Base-by-base conservation (phyloP, 441 rosid species). In the Populus hybrid region DNA sequence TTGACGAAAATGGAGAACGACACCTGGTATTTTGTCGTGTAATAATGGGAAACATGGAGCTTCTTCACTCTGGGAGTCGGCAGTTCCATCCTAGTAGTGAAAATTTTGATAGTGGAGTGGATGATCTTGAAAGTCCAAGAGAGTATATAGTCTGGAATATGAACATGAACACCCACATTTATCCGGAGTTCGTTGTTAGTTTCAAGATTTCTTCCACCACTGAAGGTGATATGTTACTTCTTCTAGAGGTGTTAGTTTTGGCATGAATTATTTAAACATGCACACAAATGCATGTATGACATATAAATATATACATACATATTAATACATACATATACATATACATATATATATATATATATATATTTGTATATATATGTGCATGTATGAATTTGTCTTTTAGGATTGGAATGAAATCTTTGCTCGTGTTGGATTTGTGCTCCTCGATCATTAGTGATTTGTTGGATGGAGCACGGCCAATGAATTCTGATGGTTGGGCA, bases 11-110 rank as follows among this genome's bases (percentile, higher is more conserved):
- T 73, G 97, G 92, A 45, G 85, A 87, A 42, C 88, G 78, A 14
- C 85, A 90, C 83, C 82, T 97, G 87, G 82, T 92, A 69, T 84
- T 91, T 28, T 94, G 99, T 80, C 95, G 95, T 81, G 97, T 94
- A 78, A 93, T 97, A 82, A 83, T 93, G 98, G 99, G 99, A 76
- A 91, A 88, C n/a, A 90, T 91, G 93, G 99, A 94, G 87, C 87
- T 68, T 80, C 86, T 93, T 68, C 74, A 77, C 63, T 86, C 87
- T 77, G 97, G 92, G 77, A 87, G 87, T 72, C 83, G 71, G 7
- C 93, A 89, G 76, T 83, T 78, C 68, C 89, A 88, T 83, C 93
- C 99, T 63, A 90, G 95, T 67, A 88, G 89, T 38, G 92, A 87
- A 83, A 88, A 86, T 35, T 90, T 88, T 81, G 99, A 97, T 85